Base-by-base conservation (phyloP, 129 eudicot genomes). In the Lactuca sativa region DNA sequence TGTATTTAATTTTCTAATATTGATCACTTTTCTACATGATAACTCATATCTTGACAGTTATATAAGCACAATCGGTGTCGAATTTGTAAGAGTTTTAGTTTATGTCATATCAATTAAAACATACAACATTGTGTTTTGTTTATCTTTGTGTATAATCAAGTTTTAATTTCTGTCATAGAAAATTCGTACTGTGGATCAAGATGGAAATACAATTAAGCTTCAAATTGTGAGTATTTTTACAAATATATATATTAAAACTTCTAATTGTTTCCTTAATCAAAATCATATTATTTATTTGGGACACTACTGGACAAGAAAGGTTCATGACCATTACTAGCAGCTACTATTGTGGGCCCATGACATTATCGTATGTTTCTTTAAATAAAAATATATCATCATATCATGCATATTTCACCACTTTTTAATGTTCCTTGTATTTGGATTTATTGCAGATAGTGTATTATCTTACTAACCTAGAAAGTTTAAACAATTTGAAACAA, bases 291-390 rank as follows among this genome's bases (percentile, higher is more conserved):
- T 67, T 31, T 36, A 52, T 77, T 43, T 86, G 97, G 91, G 97
- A 90, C 72, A 90, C 93, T 80, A 88, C 96, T 72, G 96, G 96
- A 66, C 96, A 89, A 82, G 96, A 89, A 71, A 88, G 95, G 55
- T 89, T 89, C 72, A 77, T 93, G 72, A 89, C 96, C 16, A 89
- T 89, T 41, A 89, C 96, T 15, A 89, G 90, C 59, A 89, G 96
- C 82, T 90, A 90, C 85, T 90, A 90, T 73, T 95, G 97, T 74
- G 97, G 36, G 97, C 97, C 37, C 97, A 90, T 75, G 97, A 95
- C 75, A 90, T 90, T 52, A 90, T 90, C 3, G 97, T 90, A 80
- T 65, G 83, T 70, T 59, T 71, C 64, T 67, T 61, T 9, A 44
- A 44, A 44, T 11, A 11, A 44, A 10, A 44, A 44, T n/a, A n/a